Evolutionary conservation across 2,329 filamentous ascomycete genomes (phyloP).

Genomic region (Penicillium sp.): DNA sequence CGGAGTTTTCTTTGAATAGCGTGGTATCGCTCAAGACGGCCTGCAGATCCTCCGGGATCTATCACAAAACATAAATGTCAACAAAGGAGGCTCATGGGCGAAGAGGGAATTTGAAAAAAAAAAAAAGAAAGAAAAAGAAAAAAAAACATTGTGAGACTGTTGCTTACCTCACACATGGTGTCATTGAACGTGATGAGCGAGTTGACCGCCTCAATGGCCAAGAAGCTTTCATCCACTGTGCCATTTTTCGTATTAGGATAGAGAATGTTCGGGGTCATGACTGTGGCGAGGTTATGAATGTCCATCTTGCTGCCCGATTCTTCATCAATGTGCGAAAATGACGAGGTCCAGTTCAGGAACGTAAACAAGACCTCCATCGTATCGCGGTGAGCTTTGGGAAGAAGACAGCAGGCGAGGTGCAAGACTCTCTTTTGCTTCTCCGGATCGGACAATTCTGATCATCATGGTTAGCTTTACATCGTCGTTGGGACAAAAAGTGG

Average conservation of each 20-base stretch:
- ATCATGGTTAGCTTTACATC: slow-evolving; percentile 6
- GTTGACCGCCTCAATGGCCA: slow-evolving; percentile 88
- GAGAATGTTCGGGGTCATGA: slow-evolving; percentile 93
- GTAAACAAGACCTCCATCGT: slow-evolving; percentile 91
- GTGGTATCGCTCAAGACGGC: slow-evolving; percentile 76
- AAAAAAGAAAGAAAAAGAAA: too few relatives aligned
- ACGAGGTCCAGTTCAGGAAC: slow-evolving; percentile 95
- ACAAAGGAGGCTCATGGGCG: background rate
- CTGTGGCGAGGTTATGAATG: slow-evolving; percentile 91
- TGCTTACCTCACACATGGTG: slow-evolving; percentile 88
- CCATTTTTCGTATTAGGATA: slow-evolving; percentile 63
- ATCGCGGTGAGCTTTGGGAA: slow-evolving; percentile 89
- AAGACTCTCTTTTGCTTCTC: slow-evolving; percentile 78
- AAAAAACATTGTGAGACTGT: background rate
- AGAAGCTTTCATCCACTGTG: slow-evolving; percentile 81
- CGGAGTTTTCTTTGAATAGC: slow-evolving; percentile 73
- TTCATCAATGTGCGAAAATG: slow-evolving; percentile 94
- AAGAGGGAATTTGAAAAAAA: too few relatives aligned
- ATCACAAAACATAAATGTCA: slow-evolving; percentile 1
- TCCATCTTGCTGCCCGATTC: slow-evolving; percentile 99
- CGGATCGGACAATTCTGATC: slow-evolving; percentile 65
- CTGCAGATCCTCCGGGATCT: slow-evolving; percentile 92
- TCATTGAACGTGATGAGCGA: slow-evolving; percentile 89
- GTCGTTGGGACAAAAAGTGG: background rate
- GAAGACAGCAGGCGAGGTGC: slow-evolving; percentile 83